Base-by-base conservation (phyloP, 345 rosid genomes). In the Aquilaria yunnanensis region DNA sequence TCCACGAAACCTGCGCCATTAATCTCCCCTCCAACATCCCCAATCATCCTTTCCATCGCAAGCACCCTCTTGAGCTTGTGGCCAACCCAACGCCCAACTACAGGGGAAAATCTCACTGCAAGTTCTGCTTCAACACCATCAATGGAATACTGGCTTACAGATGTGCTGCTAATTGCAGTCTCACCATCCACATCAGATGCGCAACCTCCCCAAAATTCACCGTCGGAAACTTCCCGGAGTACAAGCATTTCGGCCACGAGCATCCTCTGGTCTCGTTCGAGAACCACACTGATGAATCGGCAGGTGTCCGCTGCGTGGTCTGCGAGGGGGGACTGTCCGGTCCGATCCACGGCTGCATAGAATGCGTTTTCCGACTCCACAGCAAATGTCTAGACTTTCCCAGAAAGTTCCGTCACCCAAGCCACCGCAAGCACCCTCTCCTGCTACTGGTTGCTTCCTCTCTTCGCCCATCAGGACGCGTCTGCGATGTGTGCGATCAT, bases 391-490 rank as follows among this genome's bases (percentile, higher is more conserved):
- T 64, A 12, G 29, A 59, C 46, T 34, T 66, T n/a, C 75, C 75
- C 10, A 14, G 12, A 16, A 51, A 67, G 53, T 57, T 68, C 62
- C 34, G n/a, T 5, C 72, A 56, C 37, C 70, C 32, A 14, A 23
- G 61, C 50, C 79, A 75, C 67, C 70, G 67, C n/a, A 46, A 55
- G 32, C 79, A 71, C 61, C 64, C 70, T 11, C 73, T 75, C n/a
- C 3, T 43, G 33, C 72, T 75, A n/a, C 12, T 47, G 14, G 48
- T 57, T 3, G 43, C 8, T 37, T 37, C 43, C 43, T 37, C 8
- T 9, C 5, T 9, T 37, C 43, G 43, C 58, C 4, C 33, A 10
- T 9, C 11, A 1, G n/a, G 41, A 30, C 14, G 32, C 43, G 13
- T 29, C 9, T 70, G 78, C 51, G 30, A 37, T 32, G 30, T 69